A percentile compares a stretch with the other conserved stretches of the same genome.
Conservation (phyloP, 495 filamentous ascomycete species). For the Hamigera avellanea region DNA sequence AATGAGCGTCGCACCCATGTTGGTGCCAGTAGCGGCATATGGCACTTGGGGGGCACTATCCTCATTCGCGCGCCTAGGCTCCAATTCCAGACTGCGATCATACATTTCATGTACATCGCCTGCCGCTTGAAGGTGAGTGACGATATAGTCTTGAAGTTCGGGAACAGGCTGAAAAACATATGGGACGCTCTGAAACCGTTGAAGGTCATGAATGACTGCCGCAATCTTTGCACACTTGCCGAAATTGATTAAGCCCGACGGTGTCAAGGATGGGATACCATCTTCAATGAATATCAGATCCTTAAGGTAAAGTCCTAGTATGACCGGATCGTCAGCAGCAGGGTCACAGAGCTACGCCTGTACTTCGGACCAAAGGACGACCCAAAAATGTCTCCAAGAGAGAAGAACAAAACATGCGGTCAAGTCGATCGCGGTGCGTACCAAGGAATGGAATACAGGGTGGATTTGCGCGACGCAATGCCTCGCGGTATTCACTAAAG, state of each 20-base stretch:
- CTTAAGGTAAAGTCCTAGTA: conserved; percentile 83
- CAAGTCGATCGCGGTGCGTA: conserved; percentile 28
- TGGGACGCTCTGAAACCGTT: conserved; percentile 94
- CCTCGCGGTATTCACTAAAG: conserved; percentile 91
- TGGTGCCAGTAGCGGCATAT: too few relatives aligned
- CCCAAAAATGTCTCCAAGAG: too few relatives aligned
- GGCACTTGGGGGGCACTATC: too few relatives aligned
- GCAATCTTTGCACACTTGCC: conserved; percentile 95
- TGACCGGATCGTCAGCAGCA: conserved; percentile 1
- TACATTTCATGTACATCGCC: conserved; percentile 99
- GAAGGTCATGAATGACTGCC: conserved; percentile 94
- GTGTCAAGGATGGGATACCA: conserved; percentile 90
- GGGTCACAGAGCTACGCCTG: too few relatives aligned
- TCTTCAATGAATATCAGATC: conserved; percentile 99
- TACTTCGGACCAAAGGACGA: too few relatives aligned
- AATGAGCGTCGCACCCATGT: too few relatives aligned
- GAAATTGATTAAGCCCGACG: conserved; percentile 94
- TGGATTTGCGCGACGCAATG: conserved; percentile 84
- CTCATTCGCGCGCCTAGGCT: conserved; percentile 92
- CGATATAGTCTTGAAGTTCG: conserved; percentile 93
- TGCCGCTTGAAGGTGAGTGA: conserved; percentile 85
- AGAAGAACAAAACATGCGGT: not conserved
- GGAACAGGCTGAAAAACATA: conserved; percentile 80
- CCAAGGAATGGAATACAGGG: conserved; percentile 98
- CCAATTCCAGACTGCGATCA: conserved; percentile 81